Percentiles rank a stretch among this genome's conserved stretches.
Evolutionary conservation across 2,329 filamentous ascomycete genomes (phyloP).

Genomic region (Botryotinia calthae): DNA sequence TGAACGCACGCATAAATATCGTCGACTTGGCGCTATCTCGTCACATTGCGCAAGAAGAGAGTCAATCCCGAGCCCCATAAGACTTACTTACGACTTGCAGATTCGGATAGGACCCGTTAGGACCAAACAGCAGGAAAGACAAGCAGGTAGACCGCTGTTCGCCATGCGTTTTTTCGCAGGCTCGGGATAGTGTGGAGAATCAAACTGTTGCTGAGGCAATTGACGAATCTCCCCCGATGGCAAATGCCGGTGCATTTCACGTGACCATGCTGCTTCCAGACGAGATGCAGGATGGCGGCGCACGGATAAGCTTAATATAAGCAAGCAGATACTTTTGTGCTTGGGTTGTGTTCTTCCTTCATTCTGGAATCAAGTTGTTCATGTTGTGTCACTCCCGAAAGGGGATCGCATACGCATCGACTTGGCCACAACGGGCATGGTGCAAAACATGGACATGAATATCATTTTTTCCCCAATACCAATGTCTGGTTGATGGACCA

Average conservation of each 20-base stretch:
- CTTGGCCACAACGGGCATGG: background rate
- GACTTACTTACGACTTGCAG: conserved; percentile 16
- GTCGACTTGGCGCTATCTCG: conserved; percentile 18
- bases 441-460: background rate
- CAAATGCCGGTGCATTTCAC: background rate
- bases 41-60: conserved; percentile 23
- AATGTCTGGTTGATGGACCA: background rate
- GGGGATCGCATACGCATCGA: conserved; percentile 8
- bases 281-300: background rate
- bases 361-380: conserved; percentile 12
- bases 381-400: conserved; percentile 22
- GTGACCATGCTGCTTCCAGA: background rate
- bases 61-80: conserved; percentile 15
- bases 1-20: conserved; percentile 19
- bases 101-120: conserved; percentile 19
- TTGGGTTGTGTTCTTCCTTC: background rate
- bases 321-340: conserved; percentile 13
- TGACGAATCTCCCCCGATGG: background rate
- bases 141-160: conserved; percentile 21
- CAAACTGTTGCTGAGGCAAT: conserved; percentile 20
- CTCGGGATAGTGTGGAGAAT: conserved; percentile 1
- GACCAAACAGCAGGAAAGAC: conserved; percentile 2
- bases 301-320: conserved; percentile 22
- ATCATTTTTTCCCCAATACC: background rate
- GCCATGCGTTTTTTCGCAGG: conserved; percentile 17